phyloP scores from a whole-genome alignment of 208 protist species.

The Leishmania braziliensis region DNA sequence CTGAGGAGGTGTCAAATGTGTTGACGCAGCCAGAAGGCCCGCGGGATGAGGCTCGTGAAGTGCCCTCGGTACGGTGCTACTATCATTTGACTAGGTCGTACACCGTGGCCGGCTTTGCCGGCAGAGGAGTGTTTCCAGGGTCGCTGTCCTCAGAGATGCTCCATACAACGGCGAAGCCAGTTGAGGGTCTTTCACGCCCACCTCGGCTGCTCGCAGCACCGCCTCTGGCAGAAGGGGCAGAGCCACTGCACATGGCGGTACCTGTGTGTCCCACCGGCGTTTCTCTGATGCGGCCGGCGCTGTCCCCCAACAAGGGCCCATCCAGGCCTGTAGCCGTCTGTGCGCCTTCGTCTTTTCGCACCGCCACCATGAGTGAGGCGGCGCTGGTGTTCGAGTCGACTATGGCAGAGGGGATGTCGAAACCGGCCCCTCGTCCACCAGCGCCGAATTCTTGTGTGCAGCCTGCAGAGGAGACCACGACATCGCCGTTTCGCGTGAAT shows the following conservation, averaged over 20 bases:
- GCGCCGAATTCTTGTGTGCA: not conserved
- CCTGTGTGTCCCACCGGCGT: not conserved
- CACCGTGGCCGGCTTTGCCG: not conserved
- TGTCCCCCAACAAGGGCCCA: not conserved
- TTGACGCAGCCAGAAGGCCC: not conserved
- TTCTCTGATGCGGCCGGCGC: not conserved
- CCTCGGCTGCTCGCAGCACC: not conserved
- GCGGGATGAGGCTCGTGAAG: not conserved
- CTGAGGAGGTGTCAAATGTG: not conserved
- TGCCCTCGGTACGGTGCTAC: constrained; percentile 1
- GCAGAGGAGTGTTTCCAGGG: not conserved
- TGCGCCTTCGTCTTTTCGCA: not conserved
- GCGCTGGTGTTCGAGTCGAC: not conserved
- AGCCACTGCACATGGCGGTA: not conserved
- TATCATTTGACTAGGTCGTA: not conserved
- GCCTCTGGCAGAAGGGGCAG: not conserved
- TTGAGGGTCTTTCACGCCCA: not conserved
- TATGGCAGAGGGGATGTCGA: constrained; percentile 11
- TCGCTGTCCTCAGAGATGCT: not conserved
- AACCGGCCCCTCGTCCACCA: constrained; percentile 11
- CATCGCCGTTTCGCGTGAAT: constrained; percentile 29
- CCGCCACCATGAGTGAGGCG: too few species aligned
- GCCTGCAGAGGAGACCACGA: not conserved
- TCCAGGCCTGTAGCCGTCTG: not conserved
- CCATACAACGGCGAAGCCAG: not conserved